Evolutionary conservation across 73 alveolate species (phyloP).

Genomic region (Urostyla sp.): DNA sequence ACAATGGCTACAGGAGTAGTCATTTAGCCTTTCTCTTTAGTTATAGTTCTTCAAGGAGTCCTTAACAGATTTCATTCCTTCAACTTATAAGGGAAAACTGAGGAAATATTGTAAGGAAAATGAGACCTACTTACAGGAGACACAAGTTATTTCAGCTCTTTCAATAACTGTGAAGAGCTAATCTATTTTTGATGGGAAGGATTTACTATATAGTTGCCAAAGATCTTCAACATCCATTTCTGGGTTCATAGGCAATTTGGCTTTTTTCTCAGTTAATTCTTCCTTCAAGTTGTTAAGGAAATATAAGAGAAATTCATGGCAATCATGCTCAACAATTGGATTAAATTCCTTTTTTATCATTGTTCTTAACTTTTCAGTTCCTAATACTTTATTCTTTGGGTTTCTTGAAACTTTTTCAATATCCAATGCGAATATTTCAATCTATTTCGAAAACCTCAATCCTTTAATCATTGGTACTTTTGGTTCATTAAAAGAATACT

Average conservation of each 20-base stretch:
- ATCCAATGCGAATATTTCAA: conserved; percentile 19
- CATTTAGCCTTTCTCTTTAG: background rate
- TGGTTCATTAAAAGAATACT: background rate
- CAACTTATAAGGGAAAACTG: conserved; percentile 26
- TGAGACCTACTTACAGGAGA: conserved; percentile 2
- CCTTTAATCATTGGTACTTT: background rate
- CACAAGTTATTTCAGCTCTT: conserved; percentile 1
- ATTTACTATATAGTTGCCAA: conserved; percentile 18
- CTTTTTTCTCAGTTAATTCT: conserved; percentile 35
- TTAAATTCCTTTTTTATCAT: conserved; percentile 12
- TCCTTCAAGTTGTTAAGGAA: conserved; percentile 35
- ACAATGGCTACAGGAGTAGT: conserved; percentile 53
- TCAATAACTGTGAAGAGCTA: conserved; percentile 34
- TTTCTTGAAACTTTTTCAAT: background rate
- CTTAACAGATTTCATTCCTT: background rate
- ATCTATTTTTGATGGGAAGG: conserved; percentile 37
- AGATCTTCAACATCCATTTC: background rate
- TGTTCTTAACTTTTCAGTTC: conserved; percentile 13
- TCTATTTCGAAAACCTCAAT: conserved; percentile 31
- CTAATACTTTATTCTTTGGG: background rate
- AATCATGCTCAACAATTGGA: conserved; percentile 61
- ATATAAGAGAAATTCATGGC: conserved; percentile 59
- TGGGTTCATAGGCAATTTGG: background rate
- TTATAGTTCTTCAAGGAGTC: background rate
- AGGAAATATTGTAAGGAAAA: conserved; percentile 15